phyloP scores from a whole-genome alignment of 495 filamentous ascomycete genomes.

The Neurospora discreta region DNA sequence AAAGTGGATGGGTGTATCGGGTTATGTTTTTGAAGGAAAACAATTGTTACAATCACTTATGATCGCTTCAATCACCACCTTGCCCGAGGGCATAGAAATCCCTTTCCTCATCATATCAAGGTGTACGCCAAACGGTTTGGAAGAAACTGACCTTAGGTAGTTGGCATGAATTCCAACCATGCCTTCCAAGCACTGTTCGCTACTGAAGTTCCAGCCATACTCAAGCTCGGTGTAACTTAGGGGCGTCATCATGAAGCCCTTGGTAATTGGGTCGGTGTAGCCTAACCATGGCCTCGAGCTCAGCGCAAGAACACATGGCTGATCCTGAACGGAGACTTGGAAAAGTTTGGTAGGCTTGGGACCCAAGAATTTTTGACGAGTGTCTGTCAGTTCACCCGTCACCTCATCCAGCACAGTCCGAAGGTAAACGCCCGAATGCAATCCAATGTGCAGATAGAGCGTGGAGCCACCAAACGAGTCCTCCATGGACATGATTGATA shows the following conservation, averaged over 20 bases:
- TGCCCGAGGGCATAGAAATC: conserved; percentile 34
- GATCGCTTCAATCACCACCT: conserved; percentile 33
- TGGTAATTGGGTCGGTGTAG: conserved; percentile 74
- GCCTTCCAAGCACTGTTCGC: conserved; percentile 82
- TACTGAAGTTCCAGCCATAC: conserved; percentile 92
- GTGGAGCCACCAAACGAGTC: conserved; percentile 73
- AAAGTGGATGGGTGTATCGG: neutral
- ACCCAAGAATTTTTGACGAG: conserved; percentile 85
- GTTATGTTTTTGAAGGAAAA: conserved; percentile 43
- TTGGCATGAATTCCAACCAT: conserved; percentile 93
- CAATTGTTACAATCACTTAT: conserved; percentile 35
- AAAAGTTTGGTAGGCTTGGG: conserved; percentile 81
- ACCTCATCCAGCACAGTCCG: conserved; percentile 88
- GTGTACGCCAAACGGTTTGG: conserved; percentile 14
- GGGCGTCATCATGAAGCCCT: conserved; percentile 82
- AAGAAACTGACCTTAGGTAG: conserved; percentile 66
- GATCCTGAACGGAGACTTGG: conserved; percentile 69
- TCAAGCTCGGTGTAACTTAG: conserved; percentile 79
- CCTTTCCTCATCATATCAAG: conserved; percentile 61
- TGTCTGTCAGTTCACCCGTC: conserved; percentile 89
- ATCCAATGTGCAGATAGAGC: conserved; percentile 85
- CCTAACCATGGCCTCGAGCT: conserved; percentile 89
- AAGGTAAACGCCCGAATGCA: conserved; percentile 91
- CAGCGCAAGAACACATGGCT: conserved; percentile 79
- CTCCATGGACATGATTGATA: conserved; percentile 90